A percentile compares a stretch with the other conserved stretches of the same genome.
These are phyloP conservation scores for Metschnikowia colocasiae DNA, from an alignment of 805 yeast species.

Conservation along the genomic window DNA sequence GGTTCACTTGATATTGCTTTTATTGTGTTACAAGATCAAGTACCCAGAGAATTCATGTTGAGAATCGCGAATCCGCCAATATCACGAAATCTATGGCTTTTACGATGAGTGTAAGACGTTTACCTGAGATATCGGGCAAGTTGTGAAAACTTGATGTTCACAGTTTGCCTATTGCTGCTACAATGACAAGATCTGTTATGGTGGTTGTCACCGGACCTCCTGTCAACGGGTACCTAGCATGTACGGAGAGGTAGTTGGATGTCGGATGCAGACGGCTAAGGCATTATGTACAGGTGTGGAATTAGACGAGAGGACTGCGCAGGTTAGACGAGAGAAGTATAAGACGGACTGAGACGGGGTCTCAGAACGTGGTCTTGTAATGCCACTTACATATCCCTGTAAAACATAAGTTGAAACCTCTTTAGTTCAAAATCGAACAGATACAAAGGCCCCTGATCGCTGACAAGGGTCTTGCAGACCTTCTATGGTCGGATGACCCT, in stretches of 20 bases:
- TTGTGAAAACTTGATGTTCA: slow-evolving; percentile 49
- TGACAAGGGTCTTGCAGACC: slow-evolving; percentile 73
- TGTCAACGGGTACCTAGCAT: no score
- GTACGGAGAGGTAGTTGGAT: no score
- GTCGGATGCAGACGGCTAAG: no score
- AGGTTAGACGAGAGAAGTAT: no score
- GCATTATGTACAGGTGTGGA: no score
- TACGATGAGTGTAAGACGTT: slow-evolving; percentile 59
- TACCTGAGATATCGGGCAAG: slow-evolving; percentile 30
- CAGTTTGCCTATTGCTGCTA: slow-evolving; percentile 59
- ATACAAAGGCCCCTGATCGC: slow-evolving; percentile 82
- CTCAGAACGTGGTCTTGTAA: no score
- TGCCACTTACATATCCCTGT: no score
- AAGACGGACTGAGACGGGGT: no score
- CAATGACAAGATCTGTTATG: slow-evolving; percentile 55
- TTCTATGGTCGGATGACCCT: slow-evolving; percentile 76
- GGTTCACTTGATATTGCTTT: slow-evolving; percentile 53
- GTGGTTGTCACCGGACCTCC: slow-evolving; percentile 76
- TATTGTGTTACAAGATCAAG: slow-evolving; percentile 52
- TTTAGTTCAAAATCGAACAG: slow-evolving; percentile 60
- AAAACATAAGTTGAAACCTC: no score
- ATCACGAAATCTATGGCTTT: slow-evolving; percentile 59
- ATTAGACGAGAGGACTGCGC: no score
- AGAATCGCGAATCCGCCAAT: slow-evolving; percentile 58
- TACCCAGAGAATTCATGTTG: slow-evolving; percentile 58